Conservation (phyloP, 2,329 filamentous ascomycete genomes). For the Colletotrichum incanum region DNA sequence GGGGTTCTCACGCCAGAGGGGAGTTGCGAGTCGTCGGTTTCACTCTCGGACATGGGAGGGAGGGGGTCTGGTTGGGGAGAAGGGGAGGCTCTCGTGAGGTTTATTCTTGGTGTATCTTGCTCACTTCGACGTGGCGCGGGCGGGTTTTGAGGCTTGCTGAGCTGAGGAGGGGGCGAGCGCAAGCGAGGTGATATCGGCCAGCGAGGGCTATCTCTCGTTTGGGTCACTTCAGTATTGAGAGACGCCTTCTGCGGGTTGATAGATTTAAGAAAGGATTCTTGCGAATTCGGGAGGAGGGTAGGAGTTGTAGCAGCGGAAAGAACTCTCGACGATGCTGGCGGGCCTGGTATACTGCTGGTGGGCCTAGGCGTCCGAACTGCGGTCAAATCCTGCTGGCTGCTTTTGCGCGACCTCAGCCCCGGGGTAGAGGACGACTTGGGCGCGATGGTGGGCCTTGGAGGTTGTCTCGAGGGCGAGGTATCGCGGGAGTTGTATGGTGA, state of each 20-base stretch:
- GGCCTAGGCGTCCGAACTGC: constrained; percentile 69
- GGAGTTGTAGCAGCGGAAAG: constrained; percentile 80
- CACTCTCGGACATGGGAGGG: constrained; percentile 63
- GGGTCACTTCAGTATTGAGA: constrained; percentile 58
- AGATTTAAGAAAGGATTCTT: constrained; percentile 75
- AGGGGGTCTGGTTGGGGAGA: constrained; percentile 59
- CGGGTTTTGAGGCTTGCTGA: constrained; percentile 62
- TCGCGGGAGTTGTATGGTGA: constrained; percentile 62
- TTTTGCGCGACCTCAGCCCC: constrained; percentile 73
- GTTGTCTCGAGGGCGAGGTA: constrained; percentile 62
- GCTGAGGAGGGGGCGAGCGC: constrained; percentile 80
- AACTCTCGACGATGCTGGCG: constrained; percentile 75
- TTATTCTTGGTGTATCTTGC: constrained; percentile 67
- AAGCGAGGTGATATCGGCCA: constrained; percentile 86
- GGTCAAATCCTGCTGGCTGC: constrained; percentile 75
- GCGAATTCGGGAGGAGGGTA: constrained; percentile 71
- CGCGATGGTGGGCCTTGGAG: constrained; percentile 53
- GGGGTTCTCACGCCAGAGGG: constrained; percentile 72
- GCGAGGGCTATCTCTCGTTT: constrained; percentile 71
- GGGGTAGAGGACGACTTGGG: constrained; percentile 50
- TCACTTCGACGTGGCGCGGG: constrained; percentile 62
- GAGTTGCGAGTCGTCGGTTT: constrained; percentile 66
- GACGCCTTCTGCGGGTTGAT: constrained; percentile 76
- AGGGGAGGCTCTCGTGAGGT: constrained; percentile 66
- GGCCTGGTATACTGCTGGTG: constrained; percentile 70